Base-by-base conservation (phyloP, 2,329 filamentous ascomycete genomes). In the Colletotrichum cuscutae region DNA sequence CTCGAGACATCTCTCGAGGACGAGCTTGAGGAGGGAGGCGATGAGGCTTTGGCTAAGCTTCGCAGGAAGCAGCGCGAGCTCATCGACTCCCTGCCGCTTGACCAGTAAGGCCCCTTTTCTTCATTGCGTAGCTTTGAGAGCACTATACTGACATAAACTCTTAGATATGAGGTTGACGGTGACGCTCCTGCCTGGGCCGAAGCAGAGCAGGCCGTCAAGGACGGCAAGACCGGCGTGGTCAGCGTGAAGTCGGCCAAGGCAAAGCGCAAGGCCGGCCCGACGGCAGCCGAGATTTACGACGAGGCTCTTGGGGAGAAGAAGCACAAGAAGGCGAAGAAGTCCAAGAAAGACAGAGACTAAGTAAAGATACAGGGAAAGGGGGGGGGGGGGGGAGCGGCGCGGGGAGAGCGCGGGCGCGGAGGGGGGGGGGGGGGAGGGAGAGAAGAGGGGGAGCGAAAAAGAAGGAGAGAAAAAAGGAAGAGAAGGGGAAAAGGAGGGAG, bases 61-160 rank as follows among this genome's bases (percentile, higher is more conserved):
- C 90, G 90, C 76, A 91, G 94, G 82, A 94, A 96, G 83, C 94
- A 97, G 82, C 91, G 93, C 77, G 94, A 94, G 76, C 86, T 98
- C 76, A 98, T 98, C 78, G 94, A 98, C 85, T 93, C 95, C 75
- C 85, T 98, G 74, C 95, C 96, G 57, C 87, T 98, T 65, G 95
- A 98, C 78, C 92, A 94, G 90, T 96, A 88, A 89, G 92, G 1
- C 37, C 37, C 37, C 1, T 19, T 8, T 42, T 84, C 69, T 5
- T 1, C 3, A 1, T 4, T 56, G 0, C 30, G 2, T 30, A 22
- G 65, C n/a, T 19, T 9, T 59, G 7, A 42, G 13, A 57, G 46
- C 63, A 64, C 65, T 75, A 22, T 52, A 58, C 61, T 77, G 65
- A 77, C 62, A 4, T 54, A 49, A 5, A 15, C 15, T 15, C 5